phyloP scores from a whole-genome alignment of 768 basidiomycete species.

The Auriculariales sp. region DNA sequence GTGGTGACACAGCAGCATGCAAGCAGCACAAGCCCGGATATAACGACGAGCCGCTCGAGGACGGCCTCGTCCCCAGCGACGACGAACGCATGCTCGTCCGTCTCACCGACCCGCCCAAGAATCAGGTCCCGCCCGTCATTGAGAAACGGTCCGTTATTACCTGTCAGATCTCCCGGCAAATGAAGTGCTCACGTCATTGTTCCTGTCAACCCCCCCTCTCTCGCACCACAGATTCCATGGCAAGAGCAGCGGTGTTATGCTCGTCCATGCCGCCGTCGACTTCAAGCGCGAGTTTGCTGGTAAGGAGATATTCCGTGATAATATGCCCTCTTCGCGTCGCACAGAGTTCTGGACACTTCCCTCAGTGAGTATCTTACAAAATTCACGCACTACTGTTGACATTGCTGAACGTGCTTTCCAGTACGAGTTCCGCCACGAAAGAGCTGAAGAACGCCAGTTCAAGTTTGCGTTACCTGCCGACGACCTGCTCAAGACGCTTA shows the following conservation, averaged over 20 bases:
- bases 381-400: conserved; percentile 4
- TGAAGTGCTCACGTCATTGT: no score
- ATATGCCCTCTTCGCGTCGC: conserved; percentile 11
- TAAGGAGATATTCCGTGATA: conserved; percentile 10
- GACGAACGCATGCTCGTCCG: conserved; percentile 1
- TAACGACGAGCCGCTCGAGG: not conserved
- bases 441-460: not conserved
- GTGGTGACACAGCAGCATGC: not conserved
- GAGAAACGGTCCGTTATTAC: no score
- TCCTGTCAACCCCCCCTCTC: no score
- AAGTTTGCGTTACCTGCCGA: conserved; percentile 19
- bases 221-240: conserved; percentile 37
- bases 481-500: conserved; percentile 31
- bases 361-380: conserved; percentile 9
- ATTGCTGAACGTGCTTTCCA: conserved; percentile 6
- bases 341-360: conserved; percentile 20
- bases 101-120: not conserved
- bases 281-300: conserved; percentile 43
- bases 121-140: not conserved
- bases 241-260: conserved; percentile 38
- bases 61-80: not conserved
- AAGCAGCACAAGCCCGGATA: not conserved
- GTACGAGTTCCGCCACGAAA: conserved; percentile 6
- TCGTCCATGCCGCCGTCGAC: conserved; percentile 40
- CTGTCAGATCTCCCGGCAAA: no score